phyloP scores from a whole-genome alignment of 306 rosid genomes.

The Comarum palustre region DNA sequence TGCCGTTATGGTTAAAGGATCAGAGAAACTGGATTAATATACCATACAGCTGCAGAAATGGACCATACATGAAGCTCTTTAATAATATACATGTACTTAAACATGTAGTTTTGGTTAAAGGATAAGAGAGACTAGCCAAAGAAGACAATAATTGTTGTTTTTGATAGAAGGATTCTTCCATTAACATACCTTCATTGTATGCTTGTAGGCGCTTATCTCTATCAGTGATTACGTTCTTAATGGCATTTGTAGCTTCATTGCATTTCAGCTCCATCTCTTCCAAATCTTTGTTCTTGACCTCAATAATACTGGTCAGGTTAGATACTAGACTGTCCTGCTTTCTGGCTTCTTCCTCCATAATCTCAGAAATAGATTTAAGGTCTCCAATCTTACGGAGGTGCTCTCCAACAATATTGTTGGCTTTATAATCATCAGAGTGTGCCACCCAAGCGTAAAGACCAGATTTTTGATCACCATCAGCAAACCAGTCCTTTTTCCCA shows the following conservation, averaged over 20 bases:
- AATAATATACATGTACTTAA: constrained; percentile 1
- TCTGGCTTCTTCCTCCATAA: constrained; percentile 74
- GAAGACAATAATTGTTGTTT: neutral
- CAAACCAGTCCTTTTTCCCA: constrained; percentile 71
- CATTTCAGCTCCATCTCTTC: constrained; percentile 69
- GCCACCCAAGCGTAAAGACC: constrained; percentile 97
- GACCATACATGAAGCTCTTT: constrained; percentile 17
- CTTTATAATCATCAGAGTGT: constrained; percentile 66
- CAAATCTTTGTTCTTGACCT: constrained; percentile 55
- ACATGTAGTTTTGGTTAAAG: neutral
- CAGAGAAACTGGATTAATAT: neutral
- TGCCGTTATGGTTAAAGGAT: neutral
- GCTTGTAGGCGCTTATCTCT: constrained; percentile 61
- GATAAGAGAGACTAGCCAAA: neutral
- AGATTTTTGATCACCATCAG: constrained; percentile 39
- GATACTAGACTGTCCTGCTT: constrained; percentile 61
- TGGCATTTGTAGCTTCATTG: constrained; percentile 49
- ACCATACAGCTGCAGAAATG: constrained; percentile 20
- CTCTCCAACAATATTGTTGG: constrained; percentile 61
- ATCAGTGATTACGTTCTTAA: constrained; percentile 49
- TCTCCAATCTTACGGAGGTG: constrained; percentile 68
- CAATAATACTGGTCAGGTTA: constrained; percentile 60
- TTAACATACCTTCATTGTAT: constrained; percentile 63
- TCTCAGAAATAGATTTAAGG: constrained; percentile 64
- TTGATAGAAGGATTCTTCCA: neutral